Base-by-base conservation (phyloP, 2,329 filamentous ascomycete species). In the Botrytis porri region DNA sequence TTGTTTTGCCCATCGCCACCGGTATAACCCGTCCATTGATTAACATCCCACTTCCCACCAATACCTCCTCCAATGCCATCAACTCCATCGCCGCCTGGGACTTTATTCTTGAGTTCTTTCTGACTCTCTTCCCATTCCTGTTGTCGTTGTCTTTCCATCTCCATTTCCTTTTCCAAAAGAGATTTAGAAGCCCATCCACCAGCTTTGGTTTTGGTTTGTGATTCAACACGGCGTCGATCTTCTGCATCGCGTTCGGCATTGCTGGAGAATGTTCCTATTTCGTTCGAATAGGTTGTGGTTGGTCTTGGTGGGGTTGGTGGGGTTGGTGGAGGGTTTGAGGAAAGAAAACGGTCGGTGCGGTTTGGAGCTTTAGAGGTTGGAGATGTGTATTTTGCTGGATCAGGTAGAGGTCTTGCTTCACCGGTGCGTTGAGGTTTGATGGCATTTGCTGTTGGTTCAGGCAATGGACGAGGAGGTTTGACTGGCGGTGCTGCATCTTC, bases 1-100 rank as follows among this genome's bases (percentile, higher is more conserved):
- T 86, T 87, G 79, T 94, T 94, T 84, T 93, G 90, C 75, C 86
- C 88, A 81, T 94, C 92, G 1, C 93, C 92, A 5, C 92, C 92
- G 29, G 91, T 92, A 79, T 88, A 95, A 0, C 92, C 92, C 75
- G 85, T 84, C 88, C 92, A 80, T 69, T 80, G 79, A 73, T 79
- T 80, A 22, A 80, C 78, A 73, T 95, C 92, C 92, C 92, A 95
- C 25, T 87, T 86, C 18, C 92, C 89, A 1, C 86, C 88, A 39
- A 90, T 84, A 0, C 92, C 92, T n/a, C 88, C 88, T 0, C 89
- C 89, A 60, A 89, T 87, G 0, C 90, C 91, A 37, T 91, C 89
- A 22, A 87, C 85, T 4, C 79, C 80, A 16, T 85, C 86, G 1
- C 83, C 82, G 29, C 85, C 84, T 1, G 84, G 83, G 0, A 82